These are phyloP conservation scores for Leishmania guyanensis DNA, from an alignment of 208 protist genomes.

Conservation along the genomic window DNA sequence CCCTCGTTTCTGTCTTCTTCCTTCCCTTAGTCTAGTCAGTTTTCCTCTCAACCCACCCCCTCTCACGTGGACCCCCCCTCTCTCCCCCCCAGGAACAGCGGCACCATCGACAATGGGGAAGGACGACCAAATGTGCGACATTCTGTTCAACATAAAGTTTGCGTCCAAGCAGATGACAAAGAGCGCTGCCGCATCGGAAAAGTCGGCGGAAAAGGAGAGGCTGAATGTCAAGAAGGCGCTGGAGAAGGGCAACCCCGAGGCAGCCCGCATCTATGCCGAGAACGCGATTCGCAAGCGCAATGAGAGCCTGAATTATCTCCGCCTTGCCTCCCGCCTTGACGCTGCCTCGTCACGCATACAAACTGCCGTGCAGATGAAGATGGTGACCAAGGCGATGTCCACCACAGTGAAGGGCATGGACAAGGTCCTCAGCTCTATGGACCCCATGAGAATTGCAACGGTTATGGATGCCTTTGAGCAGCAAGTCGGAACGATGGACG, in stretches of 20 bases:
- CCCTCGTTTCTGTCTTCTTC: neutral
- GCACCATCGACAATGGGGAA: slow-evolving; percentile 45
- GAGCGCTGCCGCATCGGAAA: slow-evolving; percentile 83
- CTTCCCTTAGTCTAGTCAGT: neutral
- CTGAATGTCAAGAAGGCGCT: slow-evolving; percentile 95
- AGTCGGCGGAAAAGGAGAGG: slow-evolving; percentile 93
- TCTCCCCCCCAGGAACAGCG: neutral
- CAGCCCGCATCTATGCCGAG: slow-evolving; percentile 98
- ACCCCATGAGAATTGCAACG: slow-evolving; percentile 87
- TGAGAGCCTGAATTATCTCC: slow-evolving; percentile 95
- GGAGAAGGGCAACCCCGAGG: slow-evolving; percentile 97
- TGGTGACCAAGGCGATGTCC: slow-evolving; percentile 94
- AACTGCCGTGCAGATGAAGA: slow-evolving; percentile 92
- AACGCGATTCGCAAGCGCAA: slow-evolving; percentile 98
- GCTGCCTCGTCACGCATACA: slow-evolving; percentile 95
- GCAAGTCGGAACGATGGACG: slow-evolving; percentile 96
- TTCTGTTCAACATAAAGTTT: slow-evolving; percentile 97
- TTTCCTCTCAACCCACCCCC: neutral
- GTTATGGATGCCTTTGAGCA: slow-evolving; percentile 98
- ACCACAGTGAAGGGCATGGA: slow-evolving; percentile 95
- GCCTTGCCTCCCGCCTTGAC: slow-evolving; percentile 95
- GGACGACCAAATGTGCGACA: slow-evolving; percentile 82
- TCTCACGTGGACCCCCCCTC: neutral
- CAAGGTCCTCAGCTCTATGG: slow-evolving; percentile 92
- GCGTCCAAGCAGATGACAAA: slow-evolving; percentile 95